phyloP scores from a whole-genome alignment of 352 stramenopile genomes.

The Peronospora belbahrii region DNA sequence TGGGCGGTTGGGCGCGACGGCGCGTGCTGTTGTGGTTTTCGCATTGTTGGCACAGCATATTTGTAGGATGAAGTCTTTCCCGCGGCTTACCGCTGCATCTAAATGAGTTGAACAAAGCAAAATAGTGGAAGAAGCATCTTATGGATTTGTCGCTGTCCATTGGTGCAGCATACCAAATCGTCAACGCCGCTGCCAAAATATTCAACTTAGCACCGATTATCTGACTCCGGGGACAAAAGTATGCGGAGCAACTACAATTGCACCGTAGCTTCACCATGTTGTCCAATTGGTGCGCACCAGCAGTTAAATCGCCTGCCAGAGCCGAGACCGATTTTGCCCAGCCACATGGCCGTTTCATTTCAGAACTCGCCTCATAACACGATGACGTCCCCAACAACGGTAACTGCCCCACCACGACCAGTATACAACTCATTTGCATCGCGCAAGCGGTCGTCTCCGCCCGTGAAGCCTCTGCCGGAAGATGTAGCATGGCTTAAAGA shows the following conservation, averaged over 20 bases:
- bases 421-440: conserved; percentile 21
- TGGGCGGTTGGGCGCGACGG: no score
- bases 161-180: conserved; percentile 11
- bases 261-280: conserved; percentile 12
- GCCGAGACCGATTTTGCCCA: background rate
- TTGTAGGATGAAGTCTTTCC: conserved; percentile 7
- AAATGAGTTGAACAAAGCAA: conserved; percentile 6
- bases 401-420: background rate
- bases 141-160: conserved; percentile 14
- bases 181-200: conserved; percentile 15
- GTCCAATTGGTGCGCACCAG: conserved; percentile 18
- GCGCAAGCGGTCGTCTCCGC: conserved; percentile 24
- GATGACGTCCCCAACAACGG: conserved; percentile 15
- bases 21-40: background rate
- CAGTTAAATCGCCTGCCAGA: conserved; percentile 22
- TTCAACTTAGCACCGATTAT: conserved; percentile 6
- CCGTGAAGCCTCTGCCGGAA: conserved; percentile 24
- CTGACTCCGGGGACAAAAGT: background rate
- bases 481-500: conserved; percentile 32
- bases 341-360: conserved; percentile 18
- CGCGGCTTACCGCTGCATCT: conserved; percentile 1
- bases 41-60: background rate
- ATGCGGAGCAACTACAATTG: conserved; percentile 10
- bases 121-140: conserved; percentile 2
- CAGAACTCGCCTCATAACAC: conserved; percentile 12